Conservation (phyloP, 768 basidiomycete genomes). For the Fibroporia radiculosa region DNA sequence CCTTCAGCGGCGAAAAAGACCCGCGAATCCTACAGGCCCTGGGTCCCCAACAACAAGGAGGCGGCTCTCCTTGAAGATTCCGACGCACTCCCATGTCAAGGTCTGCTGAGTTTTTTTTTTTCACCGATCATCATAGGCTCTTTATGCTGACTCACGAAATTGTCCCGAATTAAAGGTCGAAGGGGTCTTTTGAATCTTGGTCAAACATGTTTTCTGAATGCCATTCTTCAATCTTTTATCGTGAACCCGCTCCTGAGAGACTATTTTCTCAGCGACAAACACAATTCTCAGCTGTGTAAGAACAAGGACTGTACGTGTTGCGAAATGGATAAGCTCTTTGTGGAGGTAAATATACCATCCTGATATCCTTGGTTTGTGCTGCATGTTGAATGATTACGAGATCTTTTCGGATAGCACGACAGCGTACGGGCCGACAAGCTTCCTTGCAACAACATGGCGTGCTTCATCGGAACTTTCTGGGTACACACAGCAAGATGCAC, state of each 20-base stretch:
- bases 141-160: not conserved
- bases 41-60: constrained; percentile 39
- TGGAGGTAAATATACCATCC: constrained; percentile 40
- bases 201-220: constrained; percentile 92
- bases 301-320: constrained; percentile 76
- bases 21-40: constrained; percentile 42
- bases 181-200: constrained; percentile 83
- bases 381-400: constrained; percentile 17
- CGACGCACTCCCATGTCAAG: constrained; percentile 62
- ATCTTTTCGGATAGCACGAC: constrained; percentile 39
- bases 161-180: constrained; percentile 41
- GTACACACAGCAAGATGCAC: constrained; percentile 92
- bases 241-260: constrained; percentile 87
- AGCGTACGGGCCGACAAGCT: constrained; percentile 75
- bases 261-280: constrained; percentile 86
- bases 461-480: constrained; percentile 75
- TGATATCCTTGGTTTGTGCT: not conserved
- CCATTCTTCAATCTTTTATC: constrained; percentile 80
- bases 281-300: constrained; percentile 69
- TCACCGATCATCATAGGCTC: not conserved
- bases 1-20: constrained; percentile 28
- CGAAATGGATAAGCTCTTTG: constrained; percentile 85
- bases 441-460: constrained; percentile 81
- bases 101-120: constrained; percentile 27
- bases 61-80: constrained; percentile 39